These are phyloP conservation scores for Trebouxia sp. DNA, from an alignment of 139 green algal species.

Conservation along the genomic window DNA sequence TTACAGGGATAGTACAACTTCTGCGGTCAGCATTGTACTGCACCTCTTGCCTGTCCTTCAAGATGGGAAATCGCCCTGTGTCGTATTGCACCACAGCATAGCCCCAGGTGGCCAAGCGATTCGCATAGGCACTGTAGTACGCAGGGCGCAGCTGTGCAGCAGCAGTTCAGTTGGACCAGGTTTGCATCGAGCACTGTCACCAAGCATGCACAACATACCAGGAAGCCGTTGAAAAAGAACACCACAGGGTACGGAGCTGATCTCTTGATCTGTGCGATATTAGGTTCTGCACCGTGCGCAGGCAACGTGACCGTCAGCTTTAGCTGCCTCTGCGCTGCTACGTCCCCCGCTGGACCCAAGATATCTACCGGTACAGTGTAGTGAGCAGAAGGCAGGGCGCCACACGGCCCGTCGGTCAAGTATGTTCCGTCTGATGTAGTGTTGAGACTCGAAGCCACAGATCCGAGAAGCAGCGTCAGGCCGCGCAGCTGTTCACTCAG, in stretches of 20 bases:
- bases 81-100: conserved; percentile 56
- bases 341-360: too few relatives aligned
- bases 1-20: neutral
- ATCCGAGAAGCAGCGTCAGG: neutral
- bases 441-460: neutral
- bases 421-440: neutral
- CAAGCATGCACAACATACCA: conserved; percentile 28
- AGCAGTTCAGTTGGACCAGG: neutral
- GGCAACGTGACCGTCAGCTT: conserved; percentile 30
- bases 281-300: neutral
- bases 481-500: neutral
- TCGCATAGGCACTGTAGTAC: conserved; percentile 54
- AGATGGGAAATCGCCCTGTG: conserved; percentile 32
- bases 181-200: too few relatives aligned
- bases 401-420: neutral
- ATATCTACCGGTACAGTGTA: neutral
- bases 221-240: conserved; percentile 50
- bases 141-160: conserved; percentile 39
- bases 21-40: neutral
- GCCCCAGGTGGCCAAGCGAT: conserved; percentile 55
- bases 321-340: neutral
- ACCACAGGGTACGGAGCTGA: conserved; percentile 41
- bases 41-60: conserved; percentile 42
- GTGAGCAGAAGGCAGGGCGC: neutral
- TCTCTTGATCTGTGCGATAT: neutral